These are phyloP conservation scores for Elaeagnus macrophylla DNA, from an alignment of 306 rosid genomes.

Conservation along the genomic window DNA sequence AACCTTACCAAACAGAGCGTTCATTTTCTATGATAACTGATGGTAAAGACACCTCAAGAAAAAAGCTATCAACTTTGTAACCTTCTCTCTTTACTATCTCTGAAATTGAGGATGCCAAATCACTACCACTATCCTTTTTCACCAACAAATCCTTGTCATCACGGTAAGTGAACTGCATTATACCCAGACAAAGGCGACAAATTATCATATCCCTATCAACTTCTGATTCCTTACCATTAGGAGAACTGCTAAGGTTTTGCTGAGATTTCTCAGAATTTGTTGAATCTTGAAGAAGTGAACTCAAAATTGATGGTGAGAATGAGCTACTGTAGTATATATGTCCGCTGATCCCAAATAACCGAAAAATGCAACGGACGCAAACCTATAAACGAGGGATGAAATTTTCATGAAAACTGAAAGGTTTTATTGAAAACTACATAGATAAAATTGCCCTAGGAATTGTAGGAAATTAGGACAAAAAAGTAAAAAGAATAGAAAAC, in stretches of 20 bases:
- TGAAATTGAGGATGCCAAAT: conserved; percentile 46
- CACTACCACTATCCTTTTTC: conserved; percentile 27
- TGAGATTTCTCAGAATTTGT: conserved; percentile 17
- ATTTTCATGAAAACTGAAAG: not conserved
- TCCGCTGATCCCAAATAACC: conserved; percentile 47
- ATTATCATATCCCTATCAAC: conserved; percentile 19
- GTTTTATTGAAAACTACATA: not conserved
- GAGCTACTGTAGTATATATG: conserved; percentile 25
- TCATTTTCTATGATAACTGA: conserved; percentile 46
- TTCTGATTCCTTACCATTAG: conserved; percentile 9
- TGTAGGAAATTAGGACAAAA: not conserved
- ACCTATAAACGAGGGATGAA: conserved; percentile 27
- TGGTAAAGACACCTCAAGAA: conserved; percentile 71
- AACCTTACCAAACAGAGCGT: conserved; percentile 32
- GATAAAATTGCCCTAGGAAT: not conserved
- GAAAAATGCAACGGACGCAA: conserved; percentile 64
- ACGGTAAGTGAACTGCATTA: conserved; percentile 56
- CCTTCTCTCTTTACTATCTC: conserved; percentile 39
- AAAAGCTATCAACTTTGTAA: conserved; percentile 47
- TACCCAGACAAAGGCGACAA: conserved; percentile 71
- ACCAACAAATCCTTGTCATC: conserved; percentile 17
- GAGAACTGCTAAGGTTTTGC: conserved; percentile 2
- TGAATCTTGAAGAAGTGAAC: conserved; percentile 25
- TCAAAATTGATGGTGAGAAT: conserved; percentile 19
- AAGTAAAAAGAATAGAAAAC: conserved; percentile 11